Evolutionary conservation across 2,329 filamentous ascomycete genomes (phyloP).

Genomic region (Fusarium brachygibbosum): DNA sequence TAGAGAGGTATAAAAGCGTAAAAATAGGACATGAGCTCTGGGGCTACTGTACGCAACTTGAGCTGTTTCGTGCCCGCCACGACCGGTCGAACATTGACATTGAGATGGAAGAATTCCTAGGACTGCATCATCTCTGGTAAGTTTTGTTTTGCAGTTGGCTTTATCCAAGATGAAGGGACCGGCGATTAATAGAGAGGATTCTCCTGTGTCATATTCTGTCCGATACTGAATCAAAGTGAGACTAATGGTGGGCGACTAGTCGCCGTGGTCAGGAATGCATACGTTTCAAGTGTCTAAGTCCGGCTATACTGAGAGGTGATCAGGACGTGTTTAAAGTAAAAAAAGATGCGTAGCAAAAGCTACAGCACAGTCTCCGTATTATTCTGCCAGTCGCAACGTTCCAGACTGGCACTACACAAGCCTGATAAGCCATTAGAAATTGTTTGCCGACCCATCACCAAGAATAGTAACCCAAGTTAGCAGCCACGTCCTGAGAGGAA

Average conservation of each 20-base stretch:
- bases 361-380: neutral
- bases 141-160: neutral
- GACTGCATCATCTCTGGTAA: neutral
- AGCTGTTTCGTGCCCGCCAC: slow-evolving; percentile 1
- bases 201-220: neutral
- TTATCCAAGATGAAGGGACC: neutral
- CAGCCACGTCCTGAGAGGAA: slow-evolving; percentile 26
- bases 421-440: neutral
- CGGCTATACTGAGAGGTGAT: slow-evolving; percentile 15
- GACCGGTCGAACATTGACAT: no score
- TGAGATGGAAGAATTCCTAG: neutral
- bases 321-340: slow-evolving; percentile 9
- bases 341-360: neutral
- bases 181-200: neutral
- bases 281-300: slow-evolving; percentile 33
- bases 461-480: slow-evolving; percentile 32
- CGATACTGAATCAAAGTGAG: slow-evolving; percentile 20
- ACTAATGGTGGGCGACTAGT: slow-evolving; percentile 20
- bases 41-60: neutral
- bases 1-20: neutral
- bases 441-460: slow-evolving; percentile 21
- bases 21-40: neutral
- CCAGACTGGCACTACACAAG: slow-evolving; percentile 18
- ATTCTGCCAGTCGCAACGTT: slow-evolving; percentile 19
- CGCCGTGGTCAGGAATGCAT: slow-evolving; percentile 26